Evolutionary conservation across 768 basidiomycete genomes (phyloP), one percentile per base, ranked within the genome.

Genomic region (Leccinum subtestaceum): DNA sequence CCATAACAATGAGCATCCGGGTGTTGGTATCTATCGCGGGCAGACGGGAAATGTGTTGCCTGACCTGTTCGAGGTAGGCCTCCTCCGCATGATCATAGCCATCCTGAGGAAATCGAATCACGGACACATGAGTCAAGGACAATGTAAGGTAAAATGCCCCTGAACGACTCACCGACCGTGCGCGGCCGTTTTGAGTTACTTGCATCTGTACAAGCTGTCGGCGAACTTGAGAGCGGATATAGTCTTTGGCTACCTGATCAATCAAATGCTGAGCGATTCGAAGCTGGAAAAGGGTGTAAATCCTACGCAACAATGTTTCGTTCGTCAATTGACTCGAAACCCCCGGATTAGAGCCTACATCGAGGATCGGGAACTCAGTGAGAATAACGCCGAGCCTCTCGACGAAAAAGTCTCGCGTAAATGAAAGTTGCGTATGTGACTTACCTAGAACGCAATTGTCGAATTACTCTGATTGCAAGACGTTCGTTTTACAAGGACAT

Each of bases 61-160:
- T 86, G 67, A 99, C 97, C 81, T 99, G 95, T 76, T 98, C 97
- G 50, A 99, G 87, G 77, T 98, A 99, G 5, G 95, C 95, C 25
- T 99, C 96, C 97, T 86, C 66, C 86, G 85, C 96, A 99, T 98
- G 76, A 99, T 85, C 9, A 97, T 99, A 12, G 97, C 97, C 97
- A 99, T 99, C 40, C 92, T 93, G 49, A 19, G 40, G 10, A 43
- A 43, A 43, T 43, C 40, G 12, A 25, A n/a, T 11, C 17, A 19
- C 34, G 11, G 12, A 34, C 47, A 15, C 10, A 60, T 61, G 59
- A 54, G 47, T 32, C 23, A 58, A 34, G 5, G 25, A 9, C n/a
- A 54, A 47, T 40, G 25, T 58, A 34, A 5, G 25, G 9, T 17
- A 40, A 43, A 43, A n/a, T 11, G 15, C 21, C n/a, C n/a, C 45